These are phyloP conservation scores for Sisymbrium altissimum DNA, from an alignment of 345 rosid genomes.

Conservation along the genomic window DNA sequence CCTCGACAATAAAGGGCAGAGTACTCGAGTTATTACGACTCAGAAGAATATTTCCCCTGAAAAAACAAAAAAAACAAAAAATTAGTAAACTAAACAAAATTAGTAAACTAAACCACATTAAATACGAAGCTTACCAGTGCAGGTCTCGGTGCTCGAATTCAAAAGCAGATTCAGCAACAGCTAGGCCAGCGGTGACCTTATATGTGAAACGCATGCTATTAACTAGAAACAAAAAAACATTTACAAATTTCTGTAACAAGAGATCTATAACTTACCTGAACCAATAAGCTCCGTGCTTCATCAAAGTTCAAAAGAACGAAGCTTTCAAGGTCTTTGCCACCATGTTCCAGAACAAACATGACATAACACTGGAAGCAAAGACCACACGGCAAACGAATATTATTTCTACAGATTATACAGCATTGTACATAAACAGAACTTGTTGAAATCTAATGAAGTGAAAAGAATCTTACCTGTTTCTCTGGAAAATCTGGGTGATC, in stretches of 20 bases:
- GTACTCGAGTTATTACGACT: conserved; percentile 54
- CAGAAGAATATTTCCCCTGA: conserved; percentile 90
- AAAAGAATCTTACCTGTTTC: conserved; percentile 54
- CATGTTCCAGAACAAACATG: conserved; percentile 88
- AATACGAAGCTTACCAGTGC: conserved; percentile 59
- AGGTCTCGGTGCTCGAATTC: conserved; percentile 94
- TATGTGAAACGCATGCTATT: conserved; percentile 21
- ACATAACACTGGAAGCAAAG: conserved; percentile 62
- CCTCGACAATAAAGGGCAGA: conserved; percentile 56
- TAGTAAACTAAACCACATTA: conserved; percentile 7
- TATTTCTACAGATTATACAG: not conserved
- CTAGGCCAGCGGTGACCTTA: conserved; percentile 86
- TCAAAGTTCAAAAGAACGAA: conserved; percentile 74
- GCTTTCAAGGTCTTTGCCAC: conserved; percentile 94
- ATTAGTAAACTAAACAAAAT: not conserved
- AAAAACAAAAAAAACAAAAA: conserved; percentile 2
- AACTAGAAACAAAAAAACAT: not conserved
- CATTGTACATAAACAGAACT: not conserved
- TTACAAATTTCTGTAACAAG: not conserved
- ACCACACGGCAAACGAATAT: conserved; percentile 12
- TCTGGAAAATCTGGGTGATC: conserved; percentile 88
- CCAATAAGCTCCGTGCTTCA: conserved; percentile 79
- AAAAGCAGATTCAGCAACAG: conserved; percentile 91
- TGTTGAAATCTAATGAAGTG: not conserved
- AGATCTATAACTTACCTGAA: conserved; percentile 52